Percentiles rank a stretch among this genome's conserved stretches.
phyloP scores from a whole-genome alignment of 2,329 filamentous ascomycete genomes.

The Cladobotryum protrusum region DNA sequence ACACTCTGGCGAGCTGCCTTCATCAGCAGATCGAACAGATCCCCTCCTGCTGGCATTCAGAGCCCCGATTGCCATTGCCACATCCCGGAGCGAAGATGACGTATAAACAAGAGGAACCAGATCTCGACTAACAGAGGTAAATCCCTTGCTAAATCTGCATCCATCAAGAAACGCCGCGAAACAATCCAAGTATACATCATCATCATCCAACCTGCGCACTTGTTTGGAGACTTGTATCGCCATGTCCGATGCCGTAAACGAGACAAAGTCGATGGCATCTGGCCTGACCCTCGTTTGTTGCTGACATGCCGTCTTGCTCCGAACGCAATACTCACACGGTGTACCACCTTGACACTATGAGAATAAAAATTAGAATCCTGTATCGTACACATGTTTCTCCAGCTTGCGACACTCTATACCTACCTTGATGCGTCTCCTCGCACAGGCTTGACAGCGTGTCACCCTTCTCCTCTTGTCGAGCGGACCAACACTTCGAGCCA shows the following conservation, averaged over 20 bases:
- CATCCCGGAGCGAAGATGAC: constrained; percentile 13
- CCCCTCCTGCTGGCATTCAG: constrained; percentile 18
- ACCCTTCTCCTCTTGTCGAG: constrained; percentile 21
- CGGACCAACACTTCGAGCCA: constrained; percentile 18
- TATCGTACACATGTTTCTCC: too few species aligned
- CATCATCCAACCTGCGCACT: neutral
- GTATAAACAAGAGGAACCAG: constrained; percentile 16
- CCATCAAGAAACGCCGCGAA: constrained; percentile 16
- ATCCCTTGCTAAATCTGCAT: constrained; percentile 17
- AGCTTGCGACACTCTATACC: neutral
- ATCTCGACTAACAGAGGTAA: constrained; percentile 3
- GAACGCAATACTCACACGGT: constrained; percentile 22
- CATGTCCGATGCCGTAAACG: neutral
- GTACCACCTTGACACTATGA: constrained; percentile 20
- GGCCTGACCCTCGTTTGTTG: constrained; percentile 2
- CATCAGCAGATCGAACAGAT: neutral
- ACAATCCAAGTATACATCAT: constrained; percentile 9
- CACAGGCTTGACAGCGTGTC: constrained; percentile 22
- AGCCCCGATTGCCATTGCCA: constrained; percentile 21
- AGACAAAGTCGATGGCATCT: constrained; percentile 10
- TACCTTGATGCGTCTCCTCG: constrained; percentile 22
- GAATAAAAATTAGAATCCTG: too few species aligned
- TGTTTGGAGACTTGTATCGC: neutral
- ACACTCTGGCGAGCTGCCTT: neutral
- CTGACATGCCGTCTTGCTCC: constrained; percentile 18